Evolutionary conservation across 106 monocot species (phyloP), one percentile per base, ranked within the genome.

Genomic region (Ottelia alismoides): DNA sequence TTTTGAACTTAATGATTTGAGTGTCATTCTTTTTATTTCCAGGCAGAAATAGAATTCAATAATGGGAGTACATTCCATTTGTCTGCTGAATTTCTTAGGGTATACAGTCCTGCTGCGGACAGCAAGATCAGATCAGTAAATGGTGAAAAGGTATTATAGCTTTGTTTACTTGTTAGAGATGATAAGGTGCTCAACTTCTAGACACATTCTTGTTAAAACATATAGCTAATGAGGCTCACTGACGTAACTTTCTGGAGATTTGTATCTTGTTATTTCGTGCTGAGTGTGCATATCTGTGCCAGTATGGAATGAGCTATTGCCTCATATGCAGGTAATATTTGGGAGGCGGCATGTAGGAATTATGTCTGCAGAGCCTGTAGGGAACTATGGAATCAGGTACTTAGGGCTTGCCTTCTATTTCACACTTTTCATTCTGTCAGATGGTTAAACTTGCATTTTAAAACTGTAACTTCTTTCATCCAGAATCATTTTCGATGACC

Each of bases 301-400:
- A n/a, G n/a, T n/a, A n/a, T n/a, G n/a, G n/a, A n/a, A n/a, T n/a
- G n/a, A n/a, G n/a, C n/a, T n/a, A n/a, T n/a, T n/a, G n/a, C n/a
- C n/a, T n/a, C n/a, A n/a, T n/a, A n/a, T n/a, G 29, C 60, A 94
- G 88, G 93, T 94, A 25, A 88, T 94, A 70, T 94, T 53, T 63
- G 93, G 93, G 23, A 74, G 88, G 27, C 72, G 78, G 3, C 68
- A 84, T 76, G 88, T 94, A 17, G 88, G 93, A 12, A 78, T 88
- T 40, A 88, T 88, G 78, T 84, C 84, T 27, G 93, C 88, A 62
- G 83, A 84, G 64, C 75, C 76, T 49, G 68, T 94, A 29, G 93
- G 93, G 52, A 94, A 94, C 53, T 94, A 94, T 40, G 88, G 88
- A 29, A 31, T 94, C 49, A 77, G 66, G 89, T 90, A 65, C 5